Conservation (phyloP, 805 yeast species). For the Kodamaea restingae region DNA sequence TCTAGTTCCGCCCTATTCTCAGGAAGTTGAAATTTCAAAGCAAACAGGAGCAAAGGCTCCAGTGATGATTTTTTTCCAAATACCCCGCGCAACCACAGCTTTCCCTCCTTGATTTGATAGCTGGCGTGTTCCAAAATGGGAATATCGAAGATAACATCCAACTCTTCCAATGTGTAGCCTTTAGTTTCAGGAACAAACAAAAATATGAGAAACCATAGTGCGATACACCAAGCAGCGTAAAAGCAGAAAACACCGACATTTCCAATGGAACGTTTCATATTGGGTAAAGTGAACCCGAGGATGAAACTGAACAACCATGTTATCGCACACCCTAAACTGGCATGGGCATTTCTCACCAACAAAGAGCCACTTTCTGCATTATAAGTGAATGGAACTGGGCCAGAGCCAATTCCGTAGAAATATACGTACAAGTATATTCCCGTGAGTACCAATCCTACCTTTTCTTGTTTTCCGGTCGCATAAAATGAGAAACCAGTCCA, state of each 20-base stretch:
- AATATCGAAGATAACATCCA: conserved; percentile 38
- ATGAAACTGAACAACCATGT: conserved; percentile 26
- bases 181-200: conserved; percentile 74
- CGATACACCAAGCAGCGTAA: conserved; percentile 26
- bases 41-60: conserved; percentile 4
- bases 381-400: conserved; percentile 26
- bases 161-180: conserved; percentile 79
- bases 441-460: conserved; percentile 19
- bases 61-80: background rate
- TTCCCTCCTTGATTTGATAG: conserved; percentile 3
- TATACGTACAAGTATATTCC: conserved; percentile 21
- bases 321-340: conserved; percentile 24
- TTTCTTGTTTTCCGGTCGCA: conserved; percentile 14
- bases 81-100: background rate
- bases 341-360: conserved; percentile 22
- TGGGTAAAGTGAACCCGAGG: conserved; percentile 25
- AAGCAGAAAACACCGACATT: conserved; percentile 25
- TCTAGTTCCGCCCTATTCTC: background rate
- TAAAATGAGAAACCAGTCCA: conserved; percentile 24
- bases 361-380: conserved; percentile 25
- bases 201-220: conserved; percentile 22
- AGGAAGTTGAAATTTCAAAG: conserved; percentile 6
- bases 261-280: conserved; percentile 20
- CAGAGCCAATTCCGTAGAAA: conserved; percentile 22
- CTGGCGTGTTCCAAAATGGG: conserved; percentile 3